Base-by-base conservation (phyloP, 495 filamentous ascomycete species). In the Aspergillus affinis region DNA sequence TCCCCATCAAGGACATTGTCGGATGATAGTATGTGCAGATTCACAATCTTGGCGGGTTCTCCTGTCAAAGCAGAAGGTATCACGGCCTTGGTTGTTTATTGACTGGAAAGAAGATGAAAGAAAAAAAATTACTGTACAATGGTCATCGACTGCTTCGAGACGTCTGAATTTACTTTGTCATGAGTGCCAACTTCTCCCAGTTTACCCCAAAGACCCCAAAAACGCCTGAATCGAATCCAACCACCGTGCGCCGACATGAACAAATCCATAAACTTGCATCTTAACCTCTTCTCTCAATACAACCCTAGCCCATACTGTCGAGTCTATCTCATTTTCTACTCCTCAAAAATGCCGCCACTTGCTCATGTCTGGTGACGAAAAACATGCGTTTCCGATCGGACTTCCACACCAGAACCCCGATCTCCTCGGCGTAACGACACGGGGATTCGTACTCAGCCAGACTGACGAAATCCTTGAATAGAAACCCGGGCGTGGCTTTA, bases 341-440 rank as follows among this genome's bases (percentile, higher is more conserved):
- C 71, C 86, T 86, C 62, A 98, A 72, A 71, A 87, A 97, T 60
- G 87, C 84, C 50, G 84, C 84, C 48, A 98, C 82, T 73, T 95
- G 91, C 69, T 97, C 91, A 63, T 90, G 80, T 64, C 89, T 85
- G 8, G 86, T 93, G 9, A 92, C 91, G 72, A 97, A 97, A 72
- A 96, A 96, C 75, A 88, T 84, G 46, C 86, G 82, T 74, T 88
- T 90, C 45, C 75, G 74, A 60, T 94, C 87, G 59, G 82, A 91
- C 67, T 87, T 91, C 91, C 92, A 98, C 17, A 88, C 83, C 66
- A 96, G 71, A 45, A 98, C 91, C n/a, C 94, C 94, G 61, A 97
- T 85, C 70, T 94, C 91, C 60, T 92, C 89, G 0, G 95, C 93
- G 76, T 97, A 97, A 47, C 75, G 78, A 49, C 81, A 85, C 48